These are phyloP conservation scores for Aspergillus amoenus DNA, from an alignment of 2,329 filamentous ascomycete species.

Conservation along the genomic window DNA sequence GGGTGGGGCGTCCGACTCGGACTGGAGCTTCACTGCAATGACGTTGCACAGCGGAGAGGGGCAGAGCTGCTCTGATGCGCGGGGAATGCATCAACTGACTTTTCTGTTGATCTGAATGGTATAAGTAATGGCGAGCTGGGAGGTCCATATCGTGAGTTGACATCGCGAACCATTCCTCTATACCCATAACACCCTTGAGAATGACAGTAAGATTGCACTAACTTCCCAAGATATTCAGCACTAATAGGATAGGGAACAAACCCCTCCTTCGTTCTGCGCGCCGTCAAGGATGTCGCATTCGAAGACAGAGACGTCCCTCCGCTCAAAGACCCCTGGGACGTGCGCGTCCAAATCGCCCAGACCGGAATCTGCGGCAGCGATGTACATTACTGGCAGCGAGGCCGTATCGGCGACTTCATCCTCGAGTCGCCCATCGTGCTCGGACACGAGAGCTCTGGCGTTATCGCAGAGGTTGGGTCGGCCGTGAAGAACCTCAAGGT, in stretches of 20 bases:
- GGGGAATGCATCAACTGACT: neutral
- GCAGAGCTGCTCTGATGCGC: neutral
- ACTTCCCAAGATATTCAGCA: too few species aligned
- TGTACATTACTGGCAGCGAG: conserved; percentile 45
- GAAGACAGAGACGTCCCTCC: neutral
- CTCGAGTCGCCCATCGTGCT: conserved; percentile 20
- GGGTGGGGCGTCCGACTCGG: neutral
- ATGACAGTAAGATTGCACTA: too few species aligned
- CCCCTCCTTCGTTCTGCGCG: neutral
- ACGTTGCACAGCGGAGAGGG: neutral
- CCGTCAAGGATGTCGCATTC: neutral
- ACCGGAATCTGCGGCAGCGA: conserved; percentile 52
- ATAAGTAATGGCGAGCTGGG: too few species aligned
- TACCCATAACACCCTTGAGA: too few species aligned
- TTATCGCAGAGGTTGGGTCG: conserved; percentile 22
- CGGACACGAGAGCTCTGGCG: conserved; percentile 31
- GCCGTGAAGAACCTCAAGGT: conserved; percentile 23
- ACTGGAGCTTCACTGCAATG: too few species aligned
- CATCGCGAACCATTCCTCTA: too few species aligned
- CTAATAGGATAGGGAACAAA: neutral
- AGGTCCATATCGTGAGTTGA: too few species aligned
- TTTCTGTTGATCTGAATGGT: neutral
- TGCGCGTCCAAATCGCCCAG: conserved; percentile 47
- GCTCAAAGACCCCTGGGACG: conserved; percentile 29
- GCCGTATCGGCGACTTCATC: conserved; percentile 39